Percentiles rank a stretch among this genome's conserved stretches.
phyloP scores from a whole-genome alignment of 345 rosid species.

The Laguncularia racemosa region DNA sequence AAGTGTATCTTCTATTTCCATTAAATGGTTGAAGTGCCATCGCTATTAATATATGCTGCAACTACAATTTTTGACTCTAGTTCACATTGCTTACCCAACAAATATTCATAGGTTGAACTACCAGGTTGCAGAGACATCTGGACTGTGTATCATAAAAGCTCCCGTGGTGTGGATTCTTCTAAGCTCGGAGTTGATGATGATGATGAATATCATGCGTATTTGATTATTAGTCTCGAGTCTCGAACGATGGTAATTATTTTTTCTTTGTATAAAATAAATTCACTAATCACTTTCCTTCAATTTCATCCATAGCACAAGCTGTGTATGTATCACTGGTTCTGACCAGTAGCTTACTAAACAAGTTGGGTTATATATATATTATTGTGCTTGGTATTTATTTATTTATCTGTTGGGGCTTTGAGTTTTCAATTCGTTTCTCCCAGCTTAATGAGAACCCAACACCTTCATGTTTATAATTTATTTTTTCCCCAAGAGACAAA shows the following conservation, averaged over 20 bases:
- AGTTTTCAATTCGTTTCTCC: too few species aligned
- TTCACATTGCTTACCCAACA: constrained; percentile 4
- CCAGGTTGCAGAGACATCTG: constrained; percentile 97
- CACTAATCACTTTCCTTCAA: not conserved
- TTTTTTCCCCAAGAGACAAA: too few species aligned
- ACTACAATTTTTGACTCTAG: not conserved
- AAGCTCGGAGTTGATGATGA: constrained; percentile 50
- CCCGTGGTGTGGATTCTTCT: constrained; percentile 68
- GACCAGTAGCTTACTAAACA: not conserved
- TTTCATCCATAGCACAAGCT: too few species aligned
- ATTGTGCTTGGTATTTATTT: too few species aligned
- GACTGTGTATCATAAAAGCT: constrained; percentile 94
- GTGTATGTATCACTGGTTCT: too few species aligned
- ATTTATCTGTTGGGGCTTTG: too few species aligned
- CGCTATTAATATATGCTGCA: too few species aligned
- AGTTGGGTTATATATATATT: too few species aligned
- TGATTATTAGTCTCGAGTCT: constrained; percentile 92
- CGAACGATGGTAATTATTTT: constrained; percentile 74
- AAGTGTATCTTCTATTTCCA: too few species aligned
- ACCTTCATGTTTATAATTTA: too few species aligned
- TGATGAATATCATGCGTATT: constrained; percentile 96
- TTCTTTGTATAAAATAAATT: constrained; percentile 9
- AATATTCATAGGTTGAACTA: constrained; percentile 69
- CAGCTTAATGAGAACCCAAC: too few species aligned
- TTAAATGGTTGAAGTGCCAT: too few species aligned